A percentile compares a stretch with the other conserved stretches of the same genome.
Evolutionary conservation across 495 filamentous ascomycete genomes (phyloP).

Genomic region (Xylaria cubensis): DNA sequence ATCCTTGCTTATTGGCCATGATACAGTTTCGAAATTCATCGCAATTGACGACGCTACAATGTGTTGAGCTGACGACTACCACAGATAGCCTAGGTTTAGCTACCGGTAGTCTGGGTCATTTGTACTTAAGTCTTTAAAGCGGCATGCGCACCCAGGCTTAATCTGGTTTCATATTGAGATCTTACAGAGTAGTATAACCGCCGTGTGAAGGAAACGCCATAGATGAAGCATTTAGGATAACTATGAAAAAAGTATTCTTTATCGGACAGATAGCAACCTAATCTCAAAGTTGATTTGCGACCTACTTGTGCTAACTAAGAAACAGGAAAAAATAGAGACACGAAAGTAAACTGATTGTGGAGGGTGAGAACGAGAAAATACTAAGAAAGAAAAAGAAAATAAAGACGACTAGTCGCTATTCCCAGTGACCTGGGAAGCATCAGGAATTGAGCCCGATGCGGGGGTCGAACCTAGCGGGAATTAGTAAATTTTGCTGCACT

Average conservation of each 20-base stretch:
- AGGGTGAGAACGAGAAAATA: not conserved
- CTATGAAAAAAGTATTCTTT: not conserved
- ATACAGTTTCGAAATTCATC: not conserved
- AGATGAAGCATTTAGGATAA: not conserved
- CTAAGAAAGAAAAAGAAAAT: not conserved
- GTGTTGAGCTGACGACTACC: not conserved
- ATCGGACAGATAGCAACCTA: not conserved
- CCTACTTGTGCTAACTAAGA: not conserved
- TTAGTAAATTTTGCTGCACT: not conserved
- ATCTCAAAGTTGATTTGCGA: not conserved
- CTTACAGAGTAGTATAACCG: not conserved
- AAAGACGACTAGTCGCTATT: not conserved
- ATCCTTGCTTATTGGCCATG: not conserved
- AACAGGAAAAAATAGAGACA: not conserved
- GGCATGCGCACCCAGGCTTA: not conserved
- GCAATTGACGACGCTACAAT: not conserved
- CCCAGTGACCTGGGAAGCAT: slow-evolving; percentile 32
- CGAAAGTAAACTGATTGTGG: not conserved
- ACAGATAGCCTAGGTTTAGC: slow-evolving; percentile 6
- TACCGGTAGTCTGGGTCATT: slow-evolving; percentile 11
- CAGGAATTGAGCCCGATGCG: slow-evolving; percentile 50
- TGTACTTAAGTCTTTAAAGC: not conserved
- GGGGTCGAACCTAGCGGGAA: slow-evolving; percentile 44
- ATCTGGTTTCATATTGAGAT: not conserved
- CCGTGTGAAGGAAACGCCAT: not conserved